phyloP scores from a whole-genome alignment of 108 stramenopile genomes.

The Cylindrotheca closterium region DNA sequence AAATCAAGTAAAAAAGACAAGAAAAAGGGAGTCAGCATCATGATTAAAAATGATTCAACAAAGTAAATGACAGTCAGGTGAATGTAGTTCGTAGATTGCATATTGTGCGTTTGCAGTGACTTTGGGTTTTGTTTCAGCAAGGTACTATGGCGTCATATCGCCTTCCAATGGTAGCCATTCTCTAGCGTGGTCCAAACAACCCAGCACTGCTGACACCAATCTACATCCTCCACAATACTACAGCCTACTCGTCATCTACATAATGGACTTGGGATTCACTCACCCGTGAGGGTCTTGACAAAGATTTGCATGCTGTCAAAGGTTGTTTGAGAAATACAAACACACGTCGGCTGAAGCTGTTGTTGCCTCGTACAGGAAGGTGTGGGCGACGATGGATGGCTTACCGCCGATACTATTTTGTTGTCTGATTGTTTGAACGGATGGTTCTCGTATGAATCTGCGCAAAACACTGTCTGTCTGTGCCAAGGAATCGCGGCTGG shows the following conservation, averaged over 20 bases:
- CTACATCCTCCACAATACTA: too few relatives aligned
- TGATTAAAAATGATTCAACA: not conserved
- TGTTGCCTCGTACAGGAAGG: not conserved
- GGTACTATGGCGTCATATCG: not conserved
- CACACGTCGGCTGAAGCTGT: not conserved
- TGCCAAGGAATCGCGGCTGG: too few relatives aligned
- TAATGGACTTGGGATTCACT: too few relatives aligned
- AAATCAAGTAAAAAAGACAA: constrained; percentile 2
- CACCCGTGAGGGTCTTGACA: constrained; percentile 96
- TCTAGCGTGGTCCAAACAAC: too few relatives aligned
- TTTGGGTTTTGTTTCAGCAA: not conserved
- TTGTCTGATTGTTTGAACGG: constrained; percentile 21
- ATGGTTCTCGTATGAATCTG: constrained; percentile 6
- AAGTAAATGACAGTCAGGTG: not conserved
- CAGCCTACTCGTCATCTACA: too few relatives aligned
- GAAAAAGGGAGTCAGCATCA: constrained; percentile 7
- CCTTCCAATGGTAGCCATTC: too few relatives aligned
- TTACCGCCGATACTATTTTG: constrained; percentile 26
- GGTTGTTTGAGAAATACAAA: constrained; percentile 1
- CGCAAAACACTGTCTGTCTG: too few relatives aligned
- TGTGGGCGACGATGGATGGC: not conserved
- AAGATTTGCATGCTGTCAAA: constrained; percentile 68
- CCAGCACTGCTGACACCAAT: too few relatives aligned
- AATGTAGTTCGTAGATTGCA: not conserved
- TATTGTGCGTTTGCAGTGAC: not conserved